Percentiles rank a stretch among this genome's conserved stretches.
Evolutionary conservation across 2,329 filamentous ascomycete species (phyloP).

Genomic region (Torrubiella hemipterigena): DNA sequence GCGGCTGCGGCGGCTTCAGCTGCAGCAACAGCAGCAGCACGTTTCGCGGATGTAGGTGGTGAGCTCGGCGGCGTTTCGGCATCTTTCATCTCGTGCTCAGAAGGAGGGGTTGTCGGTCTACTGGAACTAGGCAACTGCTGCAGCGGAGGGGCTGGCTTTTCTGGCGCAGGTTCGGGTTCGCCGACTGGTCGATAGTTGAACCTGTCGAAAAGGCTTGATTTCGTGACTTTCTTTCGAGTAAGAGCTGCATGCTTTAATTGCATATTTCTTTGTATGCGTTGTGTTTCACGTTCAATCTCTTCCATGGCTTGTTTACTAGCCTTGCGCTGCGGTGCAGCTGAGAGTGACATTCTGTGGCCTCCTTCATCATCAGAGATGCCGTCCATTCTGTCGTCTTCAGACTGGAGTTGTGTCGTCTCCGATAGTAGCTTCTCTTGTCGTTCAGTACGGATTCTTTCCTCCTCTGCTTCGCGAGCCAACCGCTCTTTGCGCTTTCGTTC

Average conservation of each 20-base stretch:
- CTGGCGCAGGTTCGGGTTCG: conserved; percentile 12
- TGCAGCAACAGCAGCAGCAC: conserved; percentile 6
- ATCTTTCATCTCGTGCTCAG: conserved; percentile 38
- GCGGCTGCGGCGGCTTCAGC: conserved; percentile 11
- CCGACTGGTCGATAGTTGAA: conserved; percentile 59
- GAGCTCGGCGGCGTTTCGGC: conserved; percentile 64
- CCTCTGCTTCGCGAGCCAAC: conserved; percentile 51
- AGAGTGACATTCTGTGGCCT: conserved; percentile 56
- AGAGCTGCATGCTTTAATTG: conserved; percentile 82
- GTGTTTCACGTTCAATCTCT: conserved; percentile 91
- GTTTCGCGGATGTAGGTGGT: conserved; percentile 29
- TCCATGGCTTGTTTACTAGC: conserved; percentile 91
- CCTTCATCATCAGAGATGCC: conserved; percentile 49
- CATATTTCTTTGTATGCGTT: conserved; percentile 79
- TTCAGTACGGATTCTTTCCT: conserved; percentile 35
- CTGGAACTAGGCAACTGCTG: conserved; percentile 45
- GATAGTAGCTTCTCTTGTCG: conserved; percentile 23
- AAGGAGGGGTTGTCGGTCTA: conserved; percentile 35
- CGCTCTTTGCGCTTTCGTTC: conserved; percentile 63
- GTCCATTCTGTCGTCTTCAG: conserved; percentile 29
- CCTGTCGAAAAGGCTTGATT: conserved; percentile 66
- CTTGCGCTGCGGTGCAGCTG: conserved; percentile 60
- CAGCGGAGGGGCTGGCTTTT: conserved; percentile 13
- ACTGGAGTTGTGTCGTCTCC: conserved; percentile 21
- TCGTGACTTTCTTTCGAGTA: conserved; percentile 84